Percentiles rank a stretch among this genome's conserved stretches.
phyloP scores from a whole-genome alignment of 1,284 basidiomycete species.

The Entoloma clypeatum region DNA sequence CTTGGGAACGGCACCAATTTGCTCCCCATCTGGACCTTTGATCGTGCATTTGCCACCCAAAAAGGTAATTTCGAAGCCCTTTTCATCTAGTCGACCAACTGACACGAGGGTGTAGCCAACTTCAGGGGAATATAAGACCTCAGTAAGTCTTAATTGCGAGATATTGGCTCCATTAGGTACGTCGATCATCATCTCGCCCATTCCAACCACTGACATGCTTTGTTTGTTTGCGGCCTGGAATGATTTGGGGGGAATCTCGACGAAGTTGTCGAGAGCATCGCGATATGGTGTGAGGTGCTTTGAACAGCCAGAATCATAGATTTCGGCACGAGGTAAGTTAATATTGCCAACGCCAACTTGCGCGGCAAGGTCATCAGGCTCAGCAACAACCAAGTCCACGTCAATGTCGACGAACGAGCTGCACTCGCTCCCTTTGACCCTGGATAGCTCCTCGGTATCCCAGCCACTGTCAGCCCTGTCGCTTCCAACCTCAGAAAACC shows the following conservation, averaged over 20 bases:
- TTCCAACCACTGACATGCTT: slow-evolving; percentile 29
- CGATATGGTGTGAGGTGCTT: slow-evolving; percentile 38
- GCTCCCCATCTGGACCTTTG: slow-evolving; percentile 13
- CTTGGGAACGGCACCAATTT: too few species aligned
- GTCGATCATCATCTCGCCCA: slow-evolving; percentile 33
- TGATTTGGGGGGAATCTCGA: slow-evolving; percentile 21
- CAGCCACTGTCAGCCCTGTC: slow-evolving; percentile 5
- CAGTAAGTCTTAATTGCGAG: slow-evolving; percentile 25
- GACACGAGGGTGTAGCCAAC: slow-evolving; percentile 21
- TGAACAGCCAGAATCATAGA: slow-evolving; percentile 38
- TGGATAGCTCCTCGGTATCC: background rate
- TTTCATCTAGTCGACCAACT: slow-evolving; percentile 30
- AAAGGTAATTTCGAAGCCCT: slow-evolving; percentile 28
- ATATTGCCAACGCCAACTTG: background rate
- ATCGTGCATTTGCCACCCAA: slow-evolving; percentile 27
- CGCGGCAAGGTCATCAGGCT: slow-evolving; percentile 5
- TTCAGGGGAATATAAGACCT: slow-evolving; percentile 33
- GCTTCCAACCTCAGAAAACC: slow-evolving; percentile 20
- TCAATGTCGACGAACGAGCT: slow-evolving; percentile 10
- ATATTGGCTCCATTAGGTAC: slow-evolving; percentile 32
- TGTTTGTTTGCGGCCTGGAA: slow-evolving; percentile 36
- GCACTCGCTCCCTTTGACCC: slow-evolving; percentile 4
- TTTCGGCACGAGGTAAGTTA: slow-evolving; percentile 17
- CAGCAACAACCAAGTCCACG: slow-evolving; percentile 10
- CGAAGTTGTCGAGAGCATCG: slow-evolving; percentile 29